A percentile compares a stretch with the other conserved stretches of the same genome.
Conservation (phyloP, 2,329 filamentous ascomycete genomes). For the Arthrobotrys sphaeroides region DNA sequence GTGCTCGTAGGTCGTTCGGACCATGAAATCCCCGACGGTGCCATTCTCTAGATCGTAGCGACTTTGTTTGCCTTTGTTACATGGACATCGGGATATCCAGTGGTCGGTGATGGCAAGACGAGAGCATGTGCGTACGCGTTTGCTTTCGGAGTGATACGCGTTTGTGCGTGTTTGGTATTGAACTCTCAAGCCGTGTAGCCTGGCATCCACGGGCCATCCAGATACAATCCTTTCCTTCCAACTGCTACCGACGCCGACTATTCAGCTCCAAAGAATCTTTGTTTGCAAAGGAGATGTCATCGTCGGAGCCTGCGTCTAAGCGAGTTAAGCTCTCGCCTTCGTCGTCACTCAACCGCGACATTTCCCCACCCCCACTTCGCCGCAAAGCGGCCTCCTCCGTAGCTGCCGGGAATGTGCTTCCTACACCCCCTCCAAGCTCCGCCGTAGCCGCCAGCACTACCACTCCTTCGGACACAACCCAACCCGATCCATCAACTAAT, state of each 20-base stretch:
- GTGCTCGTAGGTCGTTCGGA: not conserved
- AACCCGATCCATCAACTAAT: not conserved
- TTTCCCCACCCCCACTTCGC: conserved; percentile 48
- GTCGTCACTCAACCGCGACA: conserved; percentile 37
- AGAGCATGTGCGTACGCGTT: not conserved
- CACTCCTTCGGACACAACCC: not conserved
- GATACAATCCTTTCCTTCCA: too few species aligned
- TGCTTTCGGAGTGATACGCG: not conserved
- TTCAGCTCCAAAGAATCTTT: not conserved
- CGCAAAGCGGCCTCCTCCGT: not conserved
- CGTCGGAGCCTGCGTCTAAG: conserved; percentile 24
- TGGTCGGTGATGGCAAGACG: not conserved
- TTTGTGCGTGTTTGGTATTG: not conserved
- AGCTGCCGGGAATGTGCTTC: too few species aligned
- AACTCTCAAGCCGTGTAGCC: not conserved
- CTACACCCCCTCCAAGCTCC: not conserved
- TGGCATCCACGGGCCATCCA: not conserved
- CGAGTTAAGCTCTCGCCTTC: conserved; percentile 22
- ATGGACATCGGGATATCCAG: too few species aligned
- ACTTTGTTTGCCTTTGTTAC: not conserved
- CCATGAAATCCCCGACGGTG: not conserved
- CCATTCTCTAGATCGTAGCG: not conserved
- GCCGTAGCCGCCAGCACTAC: not conserved
- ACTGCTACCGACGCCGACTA: not conserved
- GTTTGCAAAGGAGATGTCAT: conserved; percentile 1